Base-by-base conservation (phyloP, 495 filamentous ascomycete species). In the Aspergillus affinis region DNA sequence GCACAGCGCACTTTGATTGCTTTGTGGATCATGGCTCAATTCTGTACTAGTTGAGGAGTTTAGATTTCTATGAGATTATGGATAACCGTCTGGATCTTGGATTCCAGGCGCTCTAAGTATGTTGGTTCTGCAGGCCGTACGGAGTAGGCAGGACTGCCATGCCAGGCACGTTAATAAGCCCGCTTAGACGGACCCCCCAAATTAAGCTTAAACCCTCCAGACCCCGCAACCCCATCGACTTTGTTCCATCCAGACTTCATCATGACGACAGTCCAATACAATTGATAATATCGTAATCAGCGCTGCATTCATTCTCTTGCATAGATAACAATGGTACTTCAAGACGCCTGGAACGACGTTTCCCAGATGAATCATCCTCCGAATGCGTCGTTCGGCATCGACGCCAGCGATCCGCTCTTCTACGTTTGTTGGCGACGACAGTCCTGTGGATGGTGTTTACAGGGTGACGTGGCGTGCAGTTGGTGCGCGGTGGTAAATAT, bases 401-500 rank as follows among this genome's bases (percentile, higher is more conserved):
- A 72, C 1, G 26, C 17, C 12, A 62, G 48, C 44, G 74, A 78
- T 32, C 65, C 72, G 17, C 66, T 78, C 17, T 78, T 79, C 52
- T 63, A 71, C 32, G 26, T 69, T 26, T 81, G 79, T 62, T 81
- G 78, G 78, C 66, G 76, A 12, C 68, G 74, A 17, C 78, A 81
- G 59, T 77, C 78, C 8, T 81, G 78, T 58, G 66, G 66, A n/a
- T 58, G 63, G 27, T 81, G 78, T 61, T 58, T 81, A 32, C 51
- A 66, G 32, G 71, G 74, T 8, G 65, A 70, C 55, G 61, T 70
- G 13, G 62, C 67, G 26, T 84, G 82, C 70, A 81, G 81, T 48
- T 84, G 82, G 82, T 84, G 82, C 66, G 69, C 81, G n/a, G 72
- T 78, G 62, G 81, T 84, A 75, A 57, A 80, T 52, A 12, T 48